A percentile compares a stretch with the other conserved stretches of the same genome.
These are phyloP conservation scores for Rhynchosporium graminicola DNA, from an alignment of 2,329 filamentous ascomycete species.

Conservation along the genomic window DNA sequence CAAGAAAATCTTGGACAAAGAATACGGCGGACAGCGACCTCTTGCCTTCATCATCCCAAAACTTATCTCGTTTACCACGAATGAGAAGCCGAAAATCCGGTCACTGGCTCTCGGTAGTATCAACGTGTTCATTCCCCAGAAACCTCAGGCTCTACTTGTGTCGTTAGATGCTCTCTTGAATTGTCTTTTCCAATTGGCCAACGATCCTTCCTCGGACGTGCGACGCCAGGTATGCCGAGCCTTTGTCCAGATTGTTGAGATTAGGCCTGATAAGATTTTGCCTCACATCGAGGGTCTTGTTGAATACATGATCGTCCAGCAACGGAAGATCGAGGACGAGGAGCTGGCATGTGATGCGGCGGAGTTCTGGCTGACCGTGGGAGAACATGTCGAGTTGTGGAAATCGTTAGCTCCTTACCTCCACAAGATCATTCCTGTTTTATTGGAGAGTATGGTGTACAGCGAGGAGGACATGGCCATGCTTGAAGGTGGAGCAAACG, in stretches of 20 bases:
- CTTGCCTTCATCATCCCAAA: conserved; percentile 88
- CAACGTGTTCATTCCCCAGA: conserved; percentile 87
- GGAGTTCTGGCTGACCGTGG: conserved; percentile 95
- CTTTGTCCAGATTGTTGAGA: conserved; percentile 89
- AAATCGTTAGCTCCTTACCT: conserved; percentile 76
- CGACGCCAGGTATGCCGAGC: conserved; percentile 90
- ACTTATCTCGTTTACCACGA: conserved; percentile 82
- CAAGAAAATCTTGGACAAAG: conserved; percentile 78
- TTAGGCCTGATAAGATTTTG: conserved; percentile 83
- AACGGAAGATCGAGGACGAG: conserved; percentile 77
- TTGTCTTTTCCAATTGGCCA: conserved; percentile 78
- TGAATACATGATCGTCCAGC: conserved; percentile 89
- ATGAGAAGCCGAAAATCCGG: conserved; percentile 73
- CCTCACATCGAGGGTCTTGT: conserved; percentile 87
- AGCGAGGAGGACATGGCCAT: conserved; percentile 88
- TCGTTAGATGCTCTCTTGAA: conserved; percentile 80
- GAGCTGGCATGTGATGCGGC: conserved; percentile 92
- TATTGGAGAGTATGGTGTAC: conserved; percentile 95
- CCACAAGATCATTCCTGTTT: conserved; percentile 80
- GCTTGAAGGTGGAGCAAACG: conserved; percentile 80
- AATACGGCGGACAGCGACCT: conserved; percentile 85
- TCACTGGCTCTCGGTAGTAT: conserved; percentile 79
- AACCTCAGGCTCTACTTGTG: conserved; percentile 77
- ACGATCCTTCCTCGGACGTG: conserved; percentile 77
- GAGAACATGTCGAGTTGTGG: conserved; percentile 82